Evolutionary conservation across 306 rosid genomes (phyloP).

Genomic region (Rosa multiflora): DNA sequence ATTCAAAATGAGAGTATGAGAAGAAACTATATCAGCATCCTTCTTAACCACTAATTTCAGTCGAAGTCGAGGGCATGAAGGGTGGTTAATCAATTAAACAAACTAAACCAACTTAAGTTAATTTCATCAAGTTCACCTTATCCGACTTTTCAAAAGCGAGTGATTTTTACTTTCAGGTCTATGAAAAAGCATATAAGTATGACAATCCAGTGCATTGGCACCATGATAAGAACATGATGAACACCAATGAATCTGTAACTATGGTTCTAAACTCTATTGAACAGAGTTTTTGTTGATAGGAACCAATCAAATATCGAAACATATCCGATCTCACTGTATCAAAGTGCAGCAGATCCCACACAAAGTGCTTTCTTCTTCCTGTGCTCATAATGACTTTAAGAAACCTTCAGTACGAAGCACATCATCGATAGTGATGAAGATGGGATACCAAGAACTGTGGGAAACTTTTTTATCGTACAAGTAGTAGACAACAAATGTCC

Average conservation of each 20-base stretch:
- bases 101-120: neutral
- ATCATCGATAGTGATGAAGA: neutral
- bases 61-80: neutral
- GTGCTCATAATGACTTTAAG: neutral
- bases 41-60: no score
- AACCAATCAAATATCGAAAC: conserved; percentile 11
- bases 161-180: neutral
- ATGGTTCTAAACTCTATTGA: neutral
- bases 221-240: neutral
- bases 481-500: conserved; percentile 5
- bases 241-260: neutral
- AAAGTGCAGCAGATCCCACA: neutral
- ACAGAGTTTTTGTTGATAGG: neutral
- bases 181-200: neutral
- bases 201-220: neutral
- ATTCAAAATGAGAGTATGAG: neutral
- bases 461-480: conserved; percentile 9
- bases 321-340: neutral
- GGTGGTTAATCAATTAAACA: neutral
- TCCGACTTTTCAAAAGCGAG: neutral
- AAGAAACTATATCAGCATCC: no score
- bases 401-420: conserved; percentile 23
- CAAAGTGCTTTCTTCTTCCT: neutral
- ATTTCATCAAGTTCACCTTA: neutral
- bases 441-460: neutral